Base-by-base conservation (phyloP, 2,329 filamentous ascomycete genomes). In the Cercospora beticola region DNA sequence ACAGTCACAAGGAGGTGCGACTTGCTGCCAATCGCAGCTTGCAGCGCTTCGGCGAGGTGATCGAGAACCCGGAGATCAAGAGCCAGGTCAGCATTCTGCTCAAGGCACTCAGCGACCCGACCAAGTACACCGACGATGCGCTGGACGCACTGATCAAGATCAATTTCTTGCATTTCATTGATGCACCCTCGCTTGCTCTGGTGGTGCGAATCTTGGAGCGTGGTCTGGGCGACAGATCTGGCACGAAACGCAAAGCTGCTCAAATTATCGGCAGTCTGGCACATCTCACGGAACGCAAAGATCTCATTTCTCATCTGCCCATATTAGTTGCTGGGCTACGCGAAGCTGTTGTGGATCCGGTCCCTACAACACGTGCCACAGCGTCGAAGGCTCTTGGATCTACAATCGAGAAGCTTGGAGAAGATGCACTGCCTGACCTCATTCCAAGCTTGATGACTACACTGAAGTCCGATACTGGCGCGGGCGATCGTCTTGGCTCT, bases 251-350 rank as follows among this genome's bases (percentile, higher is more conserved):
- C 74, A 99, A 99, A 82, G 92, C 96, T 64, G 90, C 95, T 1
- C 95, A 99, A 78, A 97, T 99, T 73, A 99, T 99, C 81, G 95
- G 95, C 76, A 98, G 94, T 83, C 85, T 99, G 78, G 95, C 95
- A 36, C 96, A 99, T 84, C 87, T 99, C 71, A 98, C 95, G 1
- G 95, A 99, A 78, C 91, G 95, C 76, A 97, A 95, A 80, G 96
- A 99, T 75, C 89, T 99, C 49, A 88, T 94, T 68, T 86, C 92
- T 12, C 95, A 99, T 83, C 83, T 99, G 56, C 94, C 95, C 3
- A 93, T 98, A 21, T 86, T 99, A 56, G 93, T 98, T 67, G 92
- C 93, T 72, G 96, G 95, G 16, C 85, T 99, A 70, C 93, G 96
- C 78, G 78, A 92, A 70, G 95, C 95, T 21, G 89, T 96, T 59